Base-by-base conservation (phyloP, 768 basidiomycete genomes). In the Wakefieldia striispora region DNA sequence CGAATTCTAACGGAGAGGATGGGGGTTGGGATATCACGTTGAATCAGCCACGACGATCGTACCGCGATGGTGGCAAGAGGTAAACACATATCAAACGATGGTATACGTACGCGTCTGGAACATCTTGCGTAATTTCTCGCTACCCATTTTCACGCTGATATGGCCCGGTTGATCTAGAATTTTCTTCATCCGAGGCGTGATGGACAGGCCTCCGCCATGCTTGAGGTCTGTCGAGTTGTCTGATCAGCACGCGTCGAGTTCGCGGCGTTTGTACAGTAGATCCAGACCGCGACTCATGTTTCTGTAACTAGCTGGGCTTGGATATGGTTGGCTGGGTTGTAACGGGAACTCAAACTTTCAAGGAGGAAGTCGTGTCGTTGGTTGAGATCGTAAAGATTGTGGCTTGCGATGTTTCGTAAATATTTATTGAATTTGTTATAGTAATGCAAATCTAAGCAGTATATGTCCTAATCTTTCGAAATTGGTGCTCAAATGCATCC, bases 121-220 rank as follows among this genome's bases (percentile, higher is more conserved):
- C 65, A 67, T 69, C 3, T 33, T 9, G 34, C 66, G 64, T 40
- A 69, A 52, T 41, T 19, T 53, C 19, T 69, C 61, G 24, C 66
- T 45, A n/a, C 56, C 65, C 61, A 38, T 61, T 31, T 49, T 9
- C 1, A 34, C n/a, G 10, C 57, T 54, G 40, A 67, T 67, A 43
- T 65, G 55, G 3, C 65, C 67, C 0, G 59, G 55, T 40, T 56
- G 34, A 26, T 55, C 46, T 36, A 67, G 65, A 20, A 69, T 67
- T 3, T 14, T 19, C n/a, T 31, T 35, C 63, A 69, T 67, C 29
- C 59, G 52, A n/a, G 54, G 45, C 3, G 67, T 65, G 35, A 67
- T 26, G 24, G 19, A 49, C 53, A 69, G 52, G 23, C 56, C 57
- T 14, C 65, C 66, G 17, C 61, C 58, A n/a, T 26, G 16, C 23